Evolutionary conservation across 768 basidiomycete species (phyloP), one percentile per base, ranked within the genome.

Genomic region (Mycena latifolia): DNA sequence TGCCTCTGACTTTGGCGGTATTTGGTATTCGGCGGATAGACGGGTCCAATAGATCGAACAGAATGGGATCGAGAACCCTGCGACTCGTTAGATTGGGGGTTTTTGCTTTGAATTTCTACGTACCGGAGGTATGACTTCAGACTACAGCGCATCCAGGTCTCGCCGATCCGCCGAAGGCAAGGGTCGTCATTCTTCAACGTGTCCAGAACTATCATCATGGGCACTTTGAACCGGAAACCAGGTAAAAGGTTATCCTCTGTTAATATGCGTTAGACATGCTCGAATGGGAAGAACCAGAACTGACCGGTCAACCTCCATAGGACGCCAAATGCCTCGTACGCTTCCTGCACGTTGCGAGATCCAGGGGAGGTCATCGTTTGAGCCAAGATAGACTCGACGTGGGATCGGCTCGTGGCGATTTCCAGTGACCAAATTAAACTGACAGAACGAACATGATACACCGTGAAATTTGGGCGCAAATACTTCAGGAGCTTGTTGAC

Each of bases 61-160:
- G 76, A 12, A 98, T 85, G 0, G 96, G 96, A 74, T 99, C 97
- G 47, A 99, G 82, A 31, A 97, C 85, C n/a, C 95, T 97, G 73
- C 31, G 45, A 18, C 11, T 59, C 35, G 39, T 69, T 53, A 68
- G 65, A 35, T 10, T 11, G 46, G 27, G 29, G 41, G 22, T 46
- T 24, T 18, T 4, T 6, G 24, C 22, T n/a, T 63, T 55, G 54
- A 63, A 31, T 24, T 0, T 24, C 52, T 25, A 47, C 82, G 37
- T 77, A 96, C 95, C 96, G 88, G 63, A 95, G 81, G 75, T 97
- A 97, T 2, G 95, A 96, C 75, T 92, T 93, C 31, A 98, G 83
- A 72, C 90, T 95, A 73, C 94, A 95, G 28, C 96, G 87, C 92
- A 99, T 95, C 98, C 98, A 99, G 0, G 95, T 95, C 77, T 99